Evolutionary conservation across 2,329 filamentous ascomycete species (phyloP), one percentile per base, ranked within the genome.

Genomic region (Dendryphion nanum): DNA sequence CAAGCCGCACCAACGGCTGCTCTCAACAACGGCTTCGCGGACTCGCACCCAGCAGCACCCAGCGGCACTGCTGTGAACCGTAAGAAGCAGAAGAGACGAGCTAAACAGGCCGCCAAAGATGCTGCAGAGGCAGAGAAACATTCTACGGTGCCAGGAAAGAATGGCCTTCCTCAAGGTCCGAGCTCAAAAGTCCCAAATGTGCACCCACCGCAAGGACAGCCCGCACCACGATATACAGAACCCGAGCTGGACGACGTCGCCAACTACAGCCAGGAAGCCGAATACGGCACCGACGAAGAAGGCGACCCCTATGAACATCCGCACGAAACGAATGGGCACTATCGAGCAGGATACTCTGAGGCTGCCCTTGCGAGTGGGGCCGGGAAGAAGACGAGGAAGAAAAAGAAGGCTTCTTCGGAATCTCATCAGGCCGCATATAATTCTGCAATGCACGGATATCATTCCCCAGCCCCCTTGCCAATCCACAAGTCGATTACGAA

Each of bases 1-100:
- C 51, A 58, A 28, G 40, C 51, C 39, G 44, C 50, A 42, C 57
- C 51, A 21, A 57, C 67, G 28, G 50, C 54, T 45, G 41, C 63
- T 18, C 33, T 29, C 24, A 31, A 30, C 52, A 72, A 71, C 59
- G 68, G 67, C 53, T 55, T 68, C 48, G 59, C 61, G 19, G 62
- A 46, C 35, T 51, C 61, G 30, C 52, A 57, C 30, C 43, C 66
- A 14, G 53, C 49, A 40, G 55, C 47, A 41, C 55, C 73, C 30
- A 73, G 72, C 30, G 59, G 74, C 6, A 8, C 23, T 8, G n/a
- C n/a, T n/a, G 84, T 90, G 35, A 96, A 95, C 69, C 82, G 87
- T 61, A 96, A 96, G 76, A 97, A 96, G 74, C 86, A 93, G 67
- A 96, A 95, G 75, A 82, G 90, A 52, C 81, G 90, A 50, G 85